Evolutionary conservation across 116 monocot genomes (phyloP), one percentile per base, ranked within the genome.

Genomic region (Posidonia oceanica): DNA sequence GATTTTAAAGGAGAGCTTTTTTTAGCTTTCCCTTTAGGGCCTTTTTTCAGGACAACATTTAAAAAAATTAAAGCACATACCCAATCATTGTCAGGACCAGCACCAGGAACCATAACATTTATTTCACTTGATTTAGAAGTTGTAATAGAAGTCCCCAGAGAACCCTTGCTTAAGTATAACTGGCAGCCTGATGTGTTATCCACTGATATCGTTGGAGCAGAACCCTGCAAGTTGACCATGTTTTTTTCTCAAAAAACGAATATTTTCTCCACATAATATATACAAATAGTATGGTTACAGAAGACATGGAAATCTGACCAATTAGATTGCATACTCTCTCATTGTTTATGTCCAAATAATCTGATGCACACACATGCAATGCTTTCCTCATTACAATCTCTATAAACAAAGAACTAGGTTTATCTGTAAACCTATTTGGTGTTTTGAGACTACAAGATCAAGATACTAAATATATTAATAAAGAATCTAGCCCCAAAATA

Each of bases 81-180:
- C 95, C 84, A 88, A 63, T 95, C 95, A 72, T 40, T 75, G 69
- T 95, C 84, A 52, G 81, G 64, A 39, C 68, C 71, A 54, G 63
- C 70, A 69, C 88, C 83, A 65, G 84, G 91, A 69, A 91, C 76
- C 74, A 95, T 61, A 6, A 95, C 77, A 74, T 91, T 91, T 42
- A 84, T 78, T 80, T 91, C 95, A 81, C 86, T 91, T 66, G 95
- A 95, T 78, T 95, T 95, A 53, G 95, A 91, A 13, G 91, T 91
- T n/a, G 91, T 86, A 59, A 95, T 88, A 39, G 95, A 95, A 74
- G 84, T 71, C 53, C 44, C 78, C 39, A 95, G 71, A 64, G 95
- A 86, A 71, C 84, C 84, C 66, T 81, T 95, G 79, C 91, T 83
- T 40, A 95, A 70, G 75, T 95, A 95, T 39, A 95, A 64, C 70